phyloP scores from a whole-genome alignment of 2,329 filamentous ascomycete genomes.

The Scopulariopsis brevicaulis region DNA sequence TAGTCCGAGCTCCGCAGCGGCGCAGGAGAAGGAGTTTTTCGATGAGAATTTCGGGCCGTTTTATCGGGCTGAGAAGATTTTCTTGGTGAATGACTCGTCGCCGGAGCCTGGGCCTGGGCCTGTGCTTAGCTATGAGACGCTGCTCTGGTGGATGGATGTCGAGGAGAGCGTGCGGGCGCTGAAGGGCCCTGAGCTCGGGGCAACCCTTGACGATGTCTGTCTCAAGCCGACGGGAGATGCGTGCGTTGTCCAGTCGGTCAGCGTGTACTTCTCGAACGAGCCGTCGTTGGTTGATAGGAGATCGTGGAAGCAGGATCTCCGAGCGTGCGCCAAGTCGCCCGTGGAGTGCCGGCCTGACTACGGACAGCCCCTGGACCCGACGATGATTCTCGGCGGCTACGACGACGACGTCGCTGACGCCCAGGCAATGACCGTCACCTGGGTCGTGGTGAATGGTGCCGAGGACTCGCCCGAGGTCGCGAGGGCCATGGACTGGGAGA shows the following conservation, averaged over 20 bases:
- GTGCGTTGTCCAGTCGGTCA: slow-evolving; percentile 89
- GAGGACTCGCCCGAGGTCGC: slow-evolving; percentile 62
- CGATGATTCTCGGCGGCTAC: slow-evolving; percentile 78
- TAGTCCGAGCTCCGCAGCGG: slow-evolving; percentile 83
- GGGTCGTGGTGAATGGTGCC: slow-evolving; percentile 82
- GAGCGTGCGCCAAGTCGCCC: slow-evolving; percentile 65
- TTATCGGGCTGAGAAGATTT: slow-evolving; percentile 86
- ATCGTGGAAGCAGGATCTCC: slow-evolving; percentile 62
- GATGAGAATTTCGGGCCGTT: slow-evolving; percentile 91
- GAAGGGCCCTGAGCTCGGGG: slow-evolving; percentile 55
- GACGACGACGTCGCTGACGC: slow-evolving; percentile 59
- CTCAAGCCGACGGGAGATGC: slow-evolving; percentile 85
- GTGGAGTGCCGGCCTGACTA: slow-evolving; percentile 82
- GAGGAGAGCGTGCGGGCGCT: slow-evolving; percentile 66
- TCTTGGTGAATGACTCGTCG: slow-evolving; percentile 79
- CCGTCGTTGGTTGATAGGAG: slow-evolving; percentile 48
- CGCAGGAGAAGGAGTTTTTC: slow-evolving; percentile 88
- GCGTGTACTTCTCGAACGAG: slow-evolving; percentile 71
- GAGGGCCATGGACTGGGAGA: slow-evolving; percentile 82
- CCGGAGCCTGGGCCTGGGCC: slow-evolving; percentile 49
- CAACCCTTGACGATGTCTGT: slow-evolving; percentile 74
- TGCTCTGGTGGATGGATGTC: slow-evolving; percentile 89
- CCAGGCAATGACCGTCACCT: slow-evolving; percentile 75
- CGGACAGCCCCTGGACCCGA: slow-evolving; percentile 75
- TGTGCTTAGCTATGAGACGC: slow-evolving; percentile 77